Conservation (phyloP, 306 rosid genomes). For the Acacia acuminata region DNA sequence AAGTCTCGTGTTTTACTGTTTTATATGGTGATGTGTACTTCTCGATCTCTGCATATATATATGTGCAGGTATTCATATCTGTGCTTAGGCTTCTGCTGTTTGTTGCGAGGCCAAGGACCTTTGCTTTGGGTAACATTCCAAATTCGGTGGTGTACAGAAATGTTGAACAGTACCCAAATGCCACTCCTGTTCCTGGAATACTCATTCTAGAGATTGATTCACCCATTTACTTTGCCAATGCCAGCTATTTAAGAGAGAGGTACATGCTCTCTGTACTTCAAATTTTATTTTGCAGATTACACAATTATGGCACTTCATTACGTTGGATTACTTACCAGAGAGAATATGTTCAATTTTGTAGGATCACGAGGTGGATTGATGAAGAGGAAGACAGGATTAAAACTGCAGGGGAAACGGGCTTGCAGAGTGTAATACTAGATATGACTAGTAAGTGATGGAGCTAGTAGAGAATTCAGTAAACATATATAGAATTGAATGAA, state of each 20-base stretch:
- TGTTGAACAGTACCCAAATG: conserved; percentile 71
- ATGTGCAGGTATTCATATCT: conserved; percentile 67
- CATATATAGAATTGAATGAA: not conserved
- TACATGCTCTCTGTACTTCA: not conserved
- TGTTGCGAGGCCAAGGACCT: conserved; percentile 75
- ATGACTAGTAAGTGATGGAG: conserved; percentile 61
- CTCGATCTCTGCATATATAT: not conserved
- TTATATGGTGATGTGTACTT: not conserved
- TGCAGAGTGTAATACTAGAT: conserved; percentile 76
- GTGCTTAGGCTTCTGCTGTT: conserved; percentile 65
- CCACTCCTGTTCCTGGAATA: conserved; percentile 69
- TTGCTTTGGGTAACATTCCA: conserved; percentile 70
- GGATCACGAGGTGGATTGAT: conserved; percentile 92
- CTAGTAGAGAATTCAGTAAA: not conserved
- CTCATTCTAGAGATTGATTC: conserved; percentile 80
- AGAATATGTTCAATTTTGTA: conserved; percentile 29
- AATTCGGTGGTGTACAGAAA: conserved; percentile 67
- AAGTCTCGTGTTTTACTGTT: not conserved
- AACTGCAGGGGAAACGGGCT: conserved; percentile 52
- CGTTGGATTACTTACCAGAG: conserved; percentile 2
- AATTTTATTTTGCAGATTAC: not conserved
- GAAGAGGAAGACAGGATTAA: conserved; percentile 89
- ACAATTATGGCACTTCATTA: not conserved
- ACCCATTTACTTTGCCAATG: conserved; percentile 79
- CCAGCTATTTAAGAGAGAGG: conserved; percentile 84